These are phyloP conservation scores for Fusarium anguioides DNA, from an alignment of 2,329 filamentous ascomycete genomes.

Conservation along the genomic window DNA sequence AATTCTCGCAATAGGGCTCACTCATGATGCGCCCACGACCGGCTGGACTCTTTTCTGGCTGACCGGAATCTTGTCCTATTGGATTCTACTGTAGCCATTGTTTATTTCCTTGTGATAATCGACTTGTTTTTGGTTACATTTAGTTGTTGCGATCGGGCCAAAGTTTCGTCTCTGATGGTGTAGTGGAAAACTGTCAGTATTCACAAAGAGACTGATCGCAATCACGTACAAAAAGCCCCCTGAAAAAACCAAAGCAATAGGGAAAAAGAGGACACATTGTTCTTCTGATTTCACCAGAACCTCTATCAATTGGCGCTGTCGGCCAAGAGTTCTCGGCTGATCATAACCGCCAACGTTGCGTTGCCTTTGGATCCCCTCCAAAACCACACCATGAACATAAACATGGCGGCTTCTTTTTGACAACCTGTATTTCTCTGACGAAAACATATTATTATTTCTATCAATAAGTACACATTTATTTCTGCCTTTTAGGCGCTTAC, in stretches of 20 bases:
- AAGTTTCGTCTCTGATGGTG: constrained; percentile 15
- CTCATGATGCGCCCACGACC: constrained; percentile 27
- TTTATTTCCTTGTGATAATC: constrained; percentile 16
- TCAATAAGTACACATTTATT: background rate
- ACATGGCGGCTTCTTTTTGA: constrained; percentile 37
- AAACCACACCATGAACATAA: constrained; percentile 32
- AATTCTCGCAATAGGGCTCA: constrained; percentile 30
- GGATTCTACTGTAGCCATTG: background rate
- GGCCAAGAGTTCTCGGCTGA: constrained; percentile 28
- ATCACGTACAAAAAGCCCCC: background rate
- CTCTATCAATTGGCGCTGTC: constrained; percentile 5
- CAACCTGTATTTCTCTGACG: constrained; percentile 36
- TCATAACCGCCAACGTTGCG: constrained; percentile 29
- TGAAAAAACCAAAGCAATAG: background rate
- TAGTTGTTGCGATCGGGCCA: constrained; percentile 21
- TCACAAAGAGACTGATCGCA: constrained; percentile 7
- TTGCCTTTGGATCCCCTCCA: constrained; percentile 26
- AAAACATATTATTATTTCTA: constrained; percentile 32
- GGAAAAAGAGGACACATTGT: background rate
- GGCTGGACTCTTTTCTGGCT: constrained; percentile 5
- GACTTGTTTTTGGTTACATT: background rate
- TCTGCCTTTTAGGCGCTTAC: constrained; percentile 25
- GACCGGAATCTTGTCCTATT: background rate
- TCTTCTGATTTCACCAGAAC: background rate
- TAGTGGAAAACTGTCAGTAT: constrained; percentile 6